Evolutionary conservation across 805 yeast species (phyloP), one percentile per base, ranked within the genome.

Genomic region (Lachancea nothofagi): DNA sequence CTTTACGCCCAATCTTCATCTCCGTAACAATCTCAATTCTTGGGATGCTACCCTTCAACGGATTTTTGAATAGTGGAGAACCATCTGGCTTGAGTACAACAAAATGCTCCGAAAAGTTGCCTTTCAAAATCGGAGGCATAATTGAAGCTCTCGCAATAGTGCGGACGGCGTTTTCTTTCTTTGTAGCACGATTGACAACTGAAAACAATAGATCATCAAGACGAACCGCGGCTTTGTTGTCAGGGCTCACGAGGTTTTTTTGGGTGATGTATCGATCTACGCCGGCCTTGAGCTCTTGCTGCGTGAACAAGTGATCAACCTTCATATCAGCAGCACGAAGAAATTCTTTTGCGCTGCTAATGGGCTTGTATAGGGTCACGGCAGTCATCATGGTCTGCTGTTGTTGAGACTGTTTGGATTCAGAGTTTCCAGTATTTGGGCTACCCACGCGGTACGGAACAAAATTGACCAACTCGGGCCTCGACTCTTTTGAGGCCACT

Each of bases 1-100:
- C 67, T 57, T 88, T 90, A 40, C 94, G 71, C 1, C 97, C 95
- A 44, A 83, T 78, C 49, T 84, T 83, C 45, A 77, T 74, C 55
- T 85, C 93, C 7, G 88, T 80, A 7, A 76, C 61, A 10, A 93
- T 73, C 28, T 70, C 63, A 28, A 90, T 72, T 31, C 67, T 72
- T 7, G 96, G 95, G 1, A 80, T 67, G 1, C 65, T 61, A 2
- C 97, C 97, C 46, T 71, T 83, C 21, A 61, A 55, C 5, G 81
- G 71, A 13, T 57, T 50, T 36, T 53, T 51, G 18, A 72, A 74
- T 0, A 73, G 70, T 1, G 78, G 77, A 2, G 49, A 43, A 49
- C 53, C 55, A 5, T 45, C 43, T 12, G 57, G 54, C 23, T 60
- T 66, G 24, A 67, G 55, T 7, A 82, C 64, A 40, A 71, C 70